Evolutionary conservation across 2,329 filamentous ascomycete genomes (phyloP).

Genomic region (Tolypocladium tropicale): DNA sequence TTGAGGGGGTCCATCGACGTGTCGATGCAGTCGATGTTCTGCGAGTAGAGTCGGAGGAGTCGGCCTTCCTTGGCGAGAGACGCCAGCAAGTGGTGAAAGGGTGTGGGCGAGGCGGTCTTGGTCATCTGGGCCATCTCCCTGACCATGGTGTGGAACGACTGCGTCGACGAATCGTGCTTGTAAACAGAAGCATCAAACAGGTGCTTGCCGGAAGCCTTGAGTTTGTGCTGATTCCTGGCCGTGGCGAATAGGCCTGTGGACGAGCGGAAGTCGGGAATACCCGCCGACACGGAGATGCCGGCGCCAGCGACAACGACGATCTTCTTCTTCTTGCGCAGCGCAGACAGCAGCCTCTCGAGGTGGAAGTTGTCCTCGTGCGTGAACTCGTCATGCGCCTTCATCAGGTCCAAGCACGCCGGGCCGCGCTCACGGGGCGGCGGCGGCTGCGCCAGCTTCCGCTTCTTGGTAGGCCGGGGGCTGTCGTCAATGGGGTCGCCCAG

Average conservation of each 20-base stretch:
- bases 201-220: constrained; percentile 84
- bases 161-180: constrained; percentile 78
- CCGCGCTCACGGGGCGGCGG: constrained; percentile 51
- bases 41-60: constrained; percentile 82
- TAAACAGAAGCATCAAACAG: constrained; percentile 97
- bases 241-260: constrained; percentile 81
- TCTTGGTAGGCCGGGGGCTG: constrained; percentile 63
- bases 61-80: constrained; percentile 81
- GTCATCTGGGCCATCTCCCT: constrained; percentile 75
- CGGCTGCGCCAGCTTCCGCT: constrained; percentile 52
- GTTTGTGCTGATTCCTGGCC: constrained; percentile 74
- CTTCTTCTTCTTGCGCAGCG: constrained; percentile 81
- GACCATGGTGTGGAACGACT: constrained; percentile 94
- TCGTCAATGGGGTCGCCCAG: constrained; percentile 33
- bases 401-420: constrained; percentile 72
- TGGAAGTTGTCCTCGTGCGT: constrained; percentile 36
- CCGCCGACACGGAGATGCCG: constrained; percentile 92
- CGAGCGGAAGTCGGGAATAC: constrained; percentile 95
- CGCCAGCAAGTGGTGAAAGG: constrained; percentile 88
- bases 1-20: constrained; percentile 69
- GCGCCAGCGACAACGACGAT: constrained; percentile 95
- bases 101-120: constrained; percentile 66
- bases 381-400: constrained; percentile 37
- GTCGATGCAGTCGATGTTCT: constrained; percentile 95
- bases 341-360: constrained; percentile 61